Conservation (phyloP, 257 asterid genomes). For the Solanum medicagineum region DNA sequence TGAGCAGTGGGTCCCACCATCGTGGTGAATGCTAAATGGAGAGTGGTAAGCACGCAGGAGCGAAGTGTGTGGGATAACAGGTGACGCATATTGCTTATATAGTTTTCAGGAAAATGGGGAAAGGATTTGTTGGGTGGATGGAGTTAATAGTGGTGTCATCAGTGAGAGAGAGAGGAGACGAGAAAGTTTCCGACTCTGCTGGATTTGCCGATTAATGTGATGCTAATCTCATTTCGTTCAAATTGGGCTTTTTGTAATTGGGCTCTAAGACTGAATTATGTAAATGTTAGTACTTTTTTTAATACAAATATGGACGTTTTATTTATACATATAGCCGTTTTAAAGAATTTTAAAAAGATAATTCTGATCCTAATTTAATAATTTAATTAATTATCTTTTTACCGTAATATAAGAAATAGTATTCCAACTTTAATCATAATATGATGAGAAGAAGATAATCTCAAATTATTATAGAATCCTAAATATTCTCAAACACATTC, state of each 20-base stretch:
- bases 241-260: background rate
- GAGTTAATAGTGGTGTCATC: background rate
- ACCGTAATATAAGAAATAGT: too few species aligned
- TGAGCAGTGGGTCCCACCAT: background rate
- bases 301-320: too few species aligned
- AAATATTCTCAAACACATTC: too few species aligned
- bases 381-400: too few species aligned
- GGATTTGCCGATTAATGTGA: background rate
- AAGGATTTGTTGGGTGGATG: background rate
- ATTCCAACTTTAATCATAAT: too few species aligned
- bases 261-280: background rate
- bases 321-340: too few species aligned
- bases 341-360: too few species aligned
- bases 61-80: background rate
- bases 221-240: background rate
- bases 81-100: conserved; percentile 8
- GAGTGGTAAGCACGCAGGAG: background rate
- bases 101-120: conserved; percentile 1
- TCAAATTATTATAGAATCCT: too few species aligned
- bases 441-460: too few species aligned
- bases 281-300: too few species aligned
- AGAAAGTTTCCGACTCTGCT: background rate
- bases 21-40: background rate
- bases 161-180: background rate
- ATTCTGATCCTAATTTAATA: too few species aligned